phyloP scores from a whole-genome alignment of 129 eudicot genomes.

The Helichrysum umbraculigerum region DNA sequence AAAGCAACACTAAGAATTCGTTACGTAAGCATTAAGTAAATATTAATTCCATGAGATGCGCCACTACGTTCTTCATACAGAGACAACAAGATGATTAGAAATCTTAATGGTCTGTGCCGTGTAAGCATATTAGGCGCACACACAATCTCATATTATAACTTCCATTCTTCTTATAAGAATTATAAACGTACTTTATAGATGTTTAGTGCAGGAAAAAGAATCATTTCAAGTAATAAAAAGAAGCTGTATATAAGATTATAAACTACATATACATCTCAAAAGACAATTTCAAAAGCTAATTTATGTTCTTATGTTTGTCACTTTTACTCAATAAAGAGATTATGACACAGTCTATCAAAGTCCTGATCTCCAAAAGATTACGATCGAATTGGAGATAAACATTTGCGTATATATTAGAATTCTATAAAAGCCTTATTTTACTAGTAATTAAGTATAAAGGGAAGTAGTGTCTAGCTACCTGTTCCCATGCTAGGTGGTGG shows the following conservation, averaged over 20 bases:
- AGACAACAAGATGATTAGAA: background rate
- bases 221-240: background rate
- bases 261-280: background rate
- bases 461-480: background rate
- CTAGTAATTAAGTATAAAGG: background rate
- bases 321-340: background rate
- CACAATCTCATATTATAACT: constrained; percentile 14
- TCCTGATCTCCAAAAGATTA: background rate
- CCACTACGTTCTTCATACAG: constrained; percentile 1
- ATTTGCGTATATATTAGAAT: background rate
- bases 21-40: background rate
- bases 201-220: background rate
- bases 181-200: background rate
- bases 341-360: background rate
- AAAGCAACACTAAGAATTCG: background rate
- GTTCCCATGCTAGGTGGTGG: background rate
- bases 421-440: background rate
- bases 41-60: background rate
- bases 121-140: background rate
- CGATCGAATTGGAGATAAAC: background rate
- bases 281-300: background rate
- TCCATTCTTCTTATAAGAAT: background rate
- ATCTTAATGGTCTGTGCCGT: background rate
- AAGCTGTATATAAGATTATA: background rate
- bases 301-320: background rate